Evolutionary conservation across 73 alveolate species (phyloP).

Genomic region (Tetrahymena borealis): DNA sequence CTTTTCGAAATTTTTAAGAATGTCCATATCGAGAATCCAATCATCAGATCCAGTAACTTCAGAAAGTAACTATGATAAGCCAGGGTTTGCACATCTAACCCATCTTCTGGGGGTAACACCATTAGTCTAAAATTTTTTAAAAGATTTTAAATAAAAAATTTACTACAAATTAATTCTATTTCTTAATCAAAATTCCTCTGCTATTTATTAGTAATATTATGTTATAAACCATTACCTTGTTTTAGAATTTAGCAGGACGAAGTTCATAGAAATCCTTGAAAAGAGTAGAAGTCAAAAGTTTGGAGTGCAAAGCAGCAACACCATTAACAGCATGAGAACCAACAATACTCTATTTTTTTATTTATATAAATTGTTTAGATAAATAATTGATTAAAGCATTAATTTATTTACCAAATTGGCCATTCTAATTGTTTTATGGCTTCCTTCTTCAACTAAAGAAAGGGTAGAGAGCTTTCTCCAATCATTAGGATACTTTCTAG

Average conservation of each 20-base stretch:
- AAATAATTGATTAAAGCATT: no score
- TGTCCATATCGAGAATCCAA: conserved; percentile 72
- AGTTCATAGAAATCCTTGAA: conserved; percentile 72
- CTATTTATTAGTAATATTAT: no score
- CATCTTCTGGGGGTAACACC: conserved; percentile 97
- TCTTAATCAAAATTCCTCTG: no score
- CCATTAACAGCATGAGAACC: conserved; percentile 82
- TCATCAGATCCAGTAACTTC: conserved; percentile 62
- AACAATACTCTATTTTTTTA: conserved; percentile 26
- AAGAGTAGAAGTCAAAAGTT: conserved; percentile 55
- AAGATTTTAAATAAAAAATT: not conserved
- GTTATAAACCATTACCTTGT: conserved; percentile 29
- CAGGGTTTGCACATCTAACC: conserved; percentile 83
- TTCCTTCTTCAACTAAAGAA: conserved; percentile 76
- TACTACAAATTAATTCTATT: not conserved
- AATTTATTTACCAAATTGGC: conserved; percentile 53
- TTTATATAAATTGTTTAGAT: not conserved
- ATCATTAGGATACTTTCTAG: conserved; percentile 45
- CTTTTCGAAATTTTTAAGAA: conserved; percentile 48
- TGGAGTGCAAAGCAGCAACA: conserved; percentile 84
- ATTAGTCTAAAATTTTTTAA: conserved; percentile 55
- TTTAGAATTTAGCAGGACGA: conserved; percentile 71
- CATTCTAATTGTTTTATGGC: conserved; percentile 72
- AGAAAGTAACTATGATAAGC: conserved; percentile 58
- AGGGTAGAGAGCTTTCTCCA: conserved; percentile 22